Evolutionary conservation across 257 asterid genomes (phyloP), one percentile per base, ranked within the genome.

Genomic region (Solanum peruvianum): DNA sequence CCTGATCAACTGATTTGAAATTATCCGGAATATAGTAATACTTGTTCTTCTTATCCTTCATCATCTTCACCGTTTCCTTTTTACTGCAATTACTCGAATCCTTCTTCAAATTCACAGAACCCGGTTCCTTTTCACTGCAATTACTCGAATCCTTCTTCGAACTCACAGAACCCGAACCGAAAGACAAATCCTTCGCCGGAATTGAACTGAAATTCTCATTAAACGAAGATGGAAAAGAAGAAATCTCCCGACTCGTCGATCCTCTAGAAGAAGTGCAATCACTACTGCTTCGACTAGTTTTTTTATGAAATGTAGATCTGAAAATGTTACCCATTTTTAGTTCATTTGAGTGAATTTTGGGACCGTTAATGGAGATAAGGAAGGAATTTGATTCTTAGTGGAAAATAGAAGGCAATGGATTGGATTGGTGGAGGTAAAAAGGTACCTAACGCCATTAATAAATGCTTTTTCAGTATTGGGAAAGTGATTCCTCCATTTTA

Each of bases 1-100:
- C 98, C 98, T 94, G 95, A 69, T 94, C 95, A 76, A 94, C 73
- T 84, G 98, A 91, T 67, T 93, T 87, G 92, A 87, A 94, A 66
- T 90, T 92, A 89, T 93, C 98, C 15, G 98, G 94, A 87, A 94
- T 94, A 88, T 49, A 92, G 15, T 87, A 88, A 33, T 94, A 94
- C 89, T 94, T 93, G 21, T 88, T 92, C 92, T 90, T 92, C 87
- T 82, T 89, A 49, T 75, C 16, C 60, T 41, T 16, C 56, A 4
- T 78, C 84, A 15, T 45, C 9, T 18, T 20, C 0, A 29, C 67
- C 29, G 3, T 27, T 78, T 86, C 92, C 66, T 69, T 49, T 58
- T 66, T 88, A 47, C 76, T 35, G 86, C 7, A 64, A 64, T 88
- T 76, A 80, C 85, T 71, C 62, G 89, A 86, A 73, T 82, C 87